A percentile compares a stretch with the other conserved stretches of the same genome.
Conservation (phyloP, 1,139 yeast species). For the Protomyces inouyei region DNA sequence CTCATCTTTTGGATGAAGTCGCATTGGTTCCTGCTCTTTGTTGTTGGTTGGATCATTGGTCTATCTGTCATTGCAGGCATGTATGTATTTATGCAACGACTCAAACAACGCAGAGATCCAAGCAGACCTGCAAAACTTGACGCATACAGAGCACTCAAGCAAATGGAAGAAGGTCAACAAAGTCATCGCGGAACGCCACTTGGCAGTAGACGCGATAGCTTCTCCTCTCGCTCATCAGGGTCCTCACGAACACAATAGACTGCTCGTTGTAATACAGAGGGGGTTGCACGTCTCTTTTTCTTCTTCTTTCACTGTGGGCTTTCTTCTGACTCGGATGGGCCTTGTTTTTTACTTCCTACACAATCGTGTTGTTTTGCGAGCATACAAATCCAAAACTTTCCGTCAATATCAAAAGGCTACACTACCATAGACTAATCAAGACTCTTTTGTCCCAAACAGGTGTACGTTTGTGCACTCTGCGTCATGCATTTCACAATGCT, state of each 20-base stretch:
- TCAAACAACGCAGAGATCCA: neutral
- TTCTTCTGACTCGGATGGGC: too few species aligned
- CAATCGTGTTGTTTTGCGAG: too few species aligned
- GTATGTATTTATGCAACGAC: conserved; percentile 4
- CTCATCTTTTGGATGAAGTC: conserved; percentile 33
- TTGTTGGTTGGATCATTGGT: conserved; percentile 30
- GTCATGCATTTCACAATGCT: too few species aligned
- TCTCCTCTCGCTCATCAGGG: neutral
- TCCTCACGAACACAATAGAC: neutral
- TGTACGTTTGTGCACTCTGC: too few species aligned
- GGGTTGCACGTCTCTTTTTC: too few species aligned
- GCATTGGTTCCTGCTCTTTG: conserved; percentile 33
- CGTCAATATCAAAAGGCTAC: too few species aligned
- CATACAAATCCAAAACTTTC: too few species aligned
- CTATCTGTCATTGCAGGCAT: conserved; percentile 22
- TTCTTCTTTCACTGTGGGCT: too few species aligned
- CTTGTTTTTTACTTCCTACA: too few species aligned
- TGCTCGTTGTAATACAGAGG: too few species aligned
- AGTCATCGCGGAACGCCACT: neutral
- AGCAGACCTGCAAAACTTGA: neutral
- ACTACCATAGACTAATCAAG: too few species aligned
- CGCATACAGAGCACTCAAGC: neutral
- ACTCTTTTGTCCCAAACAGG: too few species aligned
- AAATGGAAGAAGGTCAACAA: neutral
- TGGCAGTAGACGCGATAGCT: neutral